phyloP scores from a whole-genome alignment of 495 filamentous ascomycete genomes.

The Neurospora africana region DNA sequence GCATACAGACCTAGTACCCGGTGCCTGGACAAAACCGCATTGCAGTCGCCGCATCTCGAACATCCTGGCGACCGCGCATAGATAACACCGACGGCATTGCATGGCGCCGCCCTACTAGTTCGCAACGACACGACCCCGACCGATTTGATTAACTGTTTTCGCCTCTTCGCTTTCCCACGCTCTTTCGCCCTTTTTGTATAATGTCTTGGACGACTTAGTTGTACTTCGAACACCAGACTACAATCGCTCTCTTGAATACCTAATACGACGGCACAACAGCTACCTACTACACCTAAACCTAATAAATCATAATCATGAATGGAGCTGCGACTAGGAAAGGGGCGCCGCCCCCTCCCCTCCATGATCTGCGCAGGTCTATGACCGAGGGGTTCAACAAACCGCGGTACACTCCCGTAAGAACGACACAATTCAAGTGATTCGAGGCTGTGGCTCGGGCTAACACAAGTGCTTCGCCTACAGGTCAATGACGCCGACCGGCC shows the following conservation, averaged over 20 bases:
- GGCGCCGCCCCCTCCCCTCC: neutral
- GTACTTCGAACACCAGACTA: neutral
- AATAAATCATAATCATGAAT: slow-evolving; percentile 5
- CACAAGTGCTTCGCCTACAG: neutral
- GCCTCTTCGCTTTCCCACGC: neutral
- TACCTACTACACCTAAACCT: neutral
- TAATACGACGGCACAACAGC: neutral
- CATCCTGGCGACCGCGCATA: neutral
- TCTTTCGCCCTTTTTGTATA: slow-evolving; percentile 7
- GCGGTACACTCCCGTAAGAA: slow-evolving; percentile 39
- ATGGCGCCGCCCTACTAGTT: neutral
- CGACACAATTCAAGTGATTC: neutral
- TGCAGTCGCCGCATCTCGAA: neutral
- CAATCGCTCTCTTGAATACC: neutral
- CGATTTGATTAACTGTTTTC: neutral
- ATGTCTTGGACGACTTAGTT: slow-evolving; percentile 13
- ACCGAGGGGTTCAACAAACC: slow-evolving; percentile 19
- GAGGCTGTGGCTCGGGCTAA: neutral
- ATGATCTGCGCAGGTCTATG: neutral
- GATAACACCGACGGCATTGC: neutral
- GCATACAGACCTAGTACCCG: neutral
- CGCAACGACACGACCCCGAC: neutral
- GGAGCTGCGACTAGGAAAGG: slow-evolving; percentile 10
- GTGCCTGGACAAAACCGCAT: neutral
- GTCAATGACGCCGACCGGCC: slow-evolving; percentile 15